phyloP scores from a whole-genome alignment of 2,329 filamentous ascomycete species.

The Ilyonectria mors-panacis region DNA sequence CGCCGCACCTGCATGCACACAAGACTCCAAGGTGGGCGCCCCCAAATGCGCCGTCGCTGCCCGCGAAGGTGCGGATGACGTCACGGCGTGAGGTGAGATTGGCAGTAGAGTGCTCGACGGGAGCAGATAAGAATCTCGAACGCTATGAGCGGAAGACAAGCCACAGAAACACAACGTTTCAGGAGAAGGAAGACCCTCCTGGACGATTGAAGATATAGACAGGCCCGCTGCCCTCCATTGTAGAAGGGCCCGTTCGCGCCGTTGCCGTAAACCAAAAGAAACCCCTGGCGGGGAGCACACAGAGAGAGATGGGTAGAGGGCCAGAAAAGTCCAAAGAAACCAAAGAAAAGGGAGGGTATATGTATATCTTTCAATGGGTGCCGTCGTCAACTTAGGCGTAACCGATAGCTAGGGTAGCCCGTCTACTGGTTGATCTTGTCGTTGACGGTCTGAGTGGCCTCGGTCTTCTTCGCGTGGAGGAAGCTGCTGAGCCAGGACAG shows the following conservation, averaged over 20 bases:
- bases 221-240: constrained; percentile 6
- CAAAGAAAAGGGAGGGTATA: constrained; percentile 45
- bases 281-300: background rate
- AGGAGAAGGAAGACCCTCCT: constrained; percentile 6
- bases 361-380: constrained; percentile 29
- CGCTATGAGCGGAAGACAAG: constrained; percentile 18
- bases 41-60: background rate
- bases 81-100: constrained; percentile 7
- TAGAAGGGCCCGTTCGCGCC: constrained; percentile 5
- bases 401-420: constrained; percentile 6
- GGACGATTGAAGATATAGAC: constrained; percentile 16
- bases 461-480: constrained; percentile 73
- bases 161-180: constrained; percentile 7
- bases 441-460: constrained; percentile 68
- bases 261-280: constrained; percentile 4
- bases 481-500: constrained; percentile 73
- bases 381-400: constrained; percentile 30
- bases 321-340: constrained; percentile 7
- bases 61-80: background rate
- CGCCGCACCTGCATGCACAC: constrained; percentile 1
- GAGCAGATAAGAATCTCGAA: constrained; percentile 20
- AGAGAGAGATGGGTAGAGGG: constrained; percentile 2
- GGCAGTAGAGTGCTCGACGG: constrained; percentile 21
- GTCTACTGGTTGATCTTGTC: constrained; percentile 65
- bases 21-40: constrained; percentile 7